Percentiles rank a stretch among this genome's conserved stretches.
Evolutionary conservation across 345 rosid genomes (phyloP).

Genomic region (Cardiospermum halicacabum): DNA sequence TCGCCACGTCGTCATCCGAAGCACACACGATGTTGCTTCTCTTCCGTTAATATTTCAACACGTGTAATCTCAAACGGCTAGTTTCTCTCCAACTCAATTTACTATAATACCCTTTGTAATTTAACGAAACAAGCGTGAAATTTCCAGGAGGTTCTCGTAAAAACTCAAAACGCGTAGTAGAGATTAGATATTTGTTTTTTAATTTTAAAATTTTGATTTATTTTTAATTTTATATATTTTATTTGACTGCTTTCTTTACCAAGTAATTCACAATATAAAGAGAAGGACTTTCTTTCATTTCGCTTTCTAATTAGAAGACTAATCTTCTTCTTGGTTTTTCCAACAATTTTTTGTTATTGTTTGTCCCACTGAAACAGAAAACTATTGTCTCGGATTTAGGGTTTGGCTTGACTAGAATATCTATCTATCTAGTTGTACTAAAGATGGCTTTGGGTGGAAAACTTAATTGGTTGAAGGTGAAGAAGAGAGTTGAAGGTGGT

Average conservation of each 20-base stretch:
- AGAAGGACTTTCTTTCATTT: too few species aligned
- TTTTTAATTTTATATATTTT: neutral
- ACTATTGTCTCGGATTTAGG: too few species aligned
- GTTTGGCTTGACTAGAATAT: too few species aligned
- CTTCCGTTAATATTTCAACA: constrained; percentile 18
- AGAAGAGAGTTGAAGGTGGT: constrained; percentile 19
- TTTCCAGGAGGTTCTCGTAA: constrained; percentile 22
- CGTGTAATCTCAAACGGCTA: constrained; percentile 42
- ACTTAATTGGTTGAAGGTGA: constrained; percentile 30
- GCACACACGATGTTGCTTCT: constrained; percentile 21
- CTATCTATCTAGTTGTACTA: too few species aligned
- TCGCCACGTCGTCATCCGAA: constrained; percentile 34
- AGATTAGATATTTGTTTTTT: too few species aligned
- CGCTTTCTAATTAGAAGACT: too few species aligned
- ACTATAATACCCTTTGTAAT: neutral
- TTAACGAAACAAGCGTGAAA: constrained; percentile 30
- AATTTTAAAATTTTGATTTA: neutral
- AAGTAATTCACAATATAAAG: neutral
- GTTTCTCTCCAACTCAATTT: constrained; percentile 5
- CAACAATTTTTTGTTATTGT: too few species aligned
- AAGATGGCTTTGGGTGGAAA: constrained; percentile 51
- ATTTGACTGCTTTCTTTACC: neutral
- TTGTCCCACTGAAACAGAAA: too few species aligned
- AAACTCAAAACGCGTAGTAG: constrained; percentile 18
- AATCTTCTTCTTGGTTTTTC: too few species aligned